These are phyloP conservation scores for Rossbeevera mucosa DNA, from an alignment of 768 basidiomycete species.

Conservation along the genomic window DNA sequence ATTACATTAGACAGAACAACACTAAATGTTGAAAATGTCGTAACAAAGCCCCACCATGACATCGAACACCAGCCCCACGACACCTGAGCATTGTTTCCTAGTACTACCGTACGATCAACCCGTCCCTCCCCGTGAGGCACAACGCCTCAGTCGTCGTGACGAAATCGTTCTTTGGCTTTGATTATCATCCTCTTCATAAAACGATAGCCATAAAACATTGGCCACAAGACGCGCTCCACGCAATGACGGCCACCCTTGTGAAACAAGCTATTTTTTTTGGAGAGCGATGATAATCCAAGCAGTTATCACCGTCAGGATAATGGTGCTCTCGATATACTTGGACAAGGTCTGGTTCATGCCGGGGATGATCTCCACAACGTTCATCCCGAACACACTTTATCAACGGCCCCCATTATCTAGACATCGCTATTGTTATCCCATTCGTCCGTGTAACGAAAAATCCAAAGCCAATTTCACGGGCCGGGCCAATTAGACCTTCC, in stretches of 20 bases:
- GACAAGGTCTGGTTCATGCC: slow-evolving; percentile 29
- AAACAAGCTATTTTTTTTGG: slow-evolving; percentile 31
- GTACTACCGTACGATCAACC: too few relatives aligned
- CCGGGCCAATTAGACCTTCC: slow-evolving; percentile 12
- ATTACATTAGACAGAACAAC: too few relatives aligned
- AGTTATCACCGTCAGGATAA: slow-evolving; percentile 48
- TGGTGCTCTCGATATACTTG: slow-evolving; percentile 39
- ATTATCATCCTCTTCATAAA: not conserved
- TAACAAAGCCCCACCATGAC: too few relatives aligned
- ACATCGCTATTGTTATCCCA: slow-evolving; percentile 53
- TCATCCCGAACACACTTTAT: slow-evolving; percentile 33
- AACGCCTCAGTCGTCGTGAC: not conserved
- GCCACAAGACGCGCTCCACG: slow-evolving; percentile 20
- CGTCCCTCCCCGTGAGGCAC: too few relatives aligned
- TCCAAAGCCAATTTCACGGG: slow-evolving; percentile 18
- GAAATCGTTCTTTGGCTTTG: not conserved
- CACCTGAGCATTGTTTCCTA: too few relatives aligned
- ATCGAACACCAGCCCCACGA: too few relatives aligned
- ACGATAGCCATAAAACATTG: slow-evolving; percentile 1
- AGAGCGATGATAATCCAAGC: slow-evolving; percentile 55
- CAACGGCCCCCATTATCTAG: slow-evolving; percentile 26
- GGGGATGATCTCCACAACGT: slow-evolving; percentile 29
- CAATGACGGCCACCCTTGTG: slow-evolving; percentile 8
- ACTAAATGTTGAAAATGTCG: too few relatives aligned
- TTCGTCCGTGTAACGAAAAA: slow-evolving; percentile 44